phyloP scores from a whole-genome alignment of 306 rosid species.

The Mimosa bimucronata region DNA sequence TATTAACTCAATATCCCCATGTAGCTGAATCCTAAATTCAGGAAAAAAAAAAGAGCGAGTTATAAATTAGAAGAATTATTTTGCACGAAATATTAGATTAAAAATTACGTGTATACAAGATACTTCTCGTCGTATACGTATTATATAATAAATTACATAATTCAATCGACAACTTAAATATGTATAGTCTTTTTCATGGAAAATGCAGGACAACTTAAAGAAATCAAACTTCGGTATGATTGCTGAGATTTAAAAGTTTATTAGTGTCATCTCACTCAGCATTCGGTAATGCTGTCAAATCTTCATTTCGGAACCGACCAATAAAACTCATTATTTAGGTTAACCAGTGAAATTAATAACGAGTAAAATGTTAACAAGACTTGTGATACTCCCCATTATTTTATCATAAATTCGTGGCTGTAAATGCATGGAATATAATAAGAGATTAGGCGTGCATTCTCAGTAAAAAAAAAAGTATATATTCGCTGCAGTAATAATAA shows the following conservation, averaged over 20 bases:
- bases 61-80: too few species aligned
- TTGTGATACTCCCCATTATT: conserved; percentile 9
- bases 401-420: conserved; percentile 41
- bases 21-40: too few species aligned
- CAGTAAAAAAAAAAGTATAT: background rate
- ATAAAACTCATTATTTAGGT: conserved; percentile 24
- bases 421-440: conserved; percentile 19
- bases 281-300: background rate
- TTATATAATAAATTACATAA: too few species aligned
- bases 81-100: too few species aligned
- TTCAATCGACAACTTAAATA: too few species aligned
- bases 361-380: background rate
- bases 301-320: background rate
- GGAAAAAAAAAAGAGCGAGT: too few species aligned
- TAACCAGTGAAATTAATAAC: background rate
- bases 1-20: background rate
- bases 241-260: background rate
- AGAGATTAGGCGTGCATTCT: background rate
- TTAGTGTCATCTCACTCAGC: background rate
- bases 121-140: background rate
- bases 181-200: background rate
- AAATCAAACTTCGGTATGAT: too few species aligned
- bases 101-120: too few species aligned
- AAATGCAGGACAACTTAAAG: background rate
- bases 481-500: background rate